A percentile compares a stretch with the other conserved stretches of the same genome.
Evolutionary conservation across 352 stramenopile species (phyloP).

Genomic region (Thalassiosira livingstoniorum): DNA sequence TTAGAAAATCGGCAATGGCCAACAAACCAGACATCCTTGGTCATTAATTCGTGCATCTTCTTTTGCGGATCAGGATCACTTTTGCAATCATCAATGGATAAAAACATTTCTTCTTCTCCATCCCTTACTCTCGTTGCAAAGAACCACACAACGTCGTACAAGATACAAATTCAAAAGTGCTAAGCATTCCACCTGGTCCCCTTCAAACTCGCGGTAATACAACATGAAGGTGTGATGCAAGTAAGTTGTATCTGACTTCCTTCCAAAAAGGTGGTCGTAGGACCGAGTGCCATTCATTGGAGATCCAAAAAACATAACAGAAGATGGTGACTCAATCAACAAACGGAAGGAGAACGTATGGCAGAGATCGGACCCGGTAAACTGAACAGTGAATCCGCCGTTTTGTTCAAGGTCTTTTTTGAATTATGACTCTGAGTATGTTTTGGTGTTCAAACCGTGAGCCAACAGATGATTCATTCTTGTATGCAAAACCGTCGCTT

Average conservation of each 20-base stretch:
- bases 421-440: conserved; percentile 7
- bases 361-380: neutral
- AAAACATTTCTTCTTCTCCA: too few species aligned
- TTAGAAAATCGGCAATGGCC: neutral
- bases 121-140: too few species aligned
- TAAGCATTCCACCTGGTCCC: neutral
- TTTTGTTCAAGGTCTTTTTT: neutral
- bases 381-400: neutral
- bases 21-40: neutral
- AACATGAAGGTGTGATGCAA: neutral
- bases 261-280: conserved; percentile 2
- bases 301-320: conserved; percentile 9
- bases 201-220: neutral
- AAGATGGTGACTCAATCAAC: neutral
- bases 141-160: too few species aligned
- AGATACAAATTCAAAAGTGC: neutral
- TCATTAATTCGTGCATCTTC: neutral
- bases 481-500: too few species aligned
- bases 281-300: neutral
- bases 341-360: neutral
- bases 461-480: too few species aligned
- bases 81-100: too few species aligned
- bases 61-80: too few species aligned
- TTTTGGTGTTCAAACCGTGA: too few species aligned
- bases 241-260: neutral